Evolutionary conservation across 1,284 basidiomycete species (phyloP).

Genomic region (Malassezia vespertilionis): DNA sequence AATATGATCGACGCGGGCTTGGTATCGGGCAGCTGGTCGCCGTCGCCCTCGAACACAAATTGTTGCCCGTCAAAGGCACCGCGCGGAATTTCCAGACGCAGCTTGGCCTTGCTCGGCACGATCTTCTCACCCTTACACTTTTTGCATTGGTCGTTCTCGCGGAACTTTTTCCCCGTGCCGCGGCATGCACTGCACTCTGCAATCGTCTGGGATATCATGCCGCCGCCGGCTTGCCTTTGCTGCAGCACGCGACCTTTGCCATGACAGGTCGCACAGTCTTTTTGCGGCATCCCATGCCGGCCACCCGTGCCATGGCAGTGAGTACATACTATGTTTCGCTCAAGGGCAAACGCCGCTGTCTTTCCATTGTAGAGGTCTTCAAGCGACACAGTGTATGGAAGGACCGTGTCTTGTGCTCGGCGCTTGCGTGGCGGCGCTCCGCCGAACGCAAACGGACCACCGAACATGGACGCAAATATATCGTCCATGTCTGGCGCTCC

Average conservation of each 20-base stretch:
- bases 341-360: slow-evolving; percentile 74
- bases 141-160: slow-evolving; percentile 89
- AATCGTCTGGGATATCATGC: slow-evolving; percentile 51
- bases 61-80: slow-evolving; percentile 77
- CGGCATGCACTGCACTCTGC: slow-evolving; percentile 64
- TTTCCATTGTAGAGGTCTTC: slow-evolving; percentile 90
- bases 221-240: slow-evolving; percentile 42
- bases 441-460: slow-evolving; percentile 5
- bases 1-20: slow-evolving; percentile 59
- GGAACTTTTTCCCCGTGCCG: slow-evolving; percentile 66
- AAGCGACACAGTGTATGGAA: slow-evolving; percentile 73
- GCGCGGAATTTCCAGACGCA: slow-evolving; percentile 58
- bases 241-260: slow-evolving; percentile 67
- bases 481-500: slow-evolving; percentile 32
- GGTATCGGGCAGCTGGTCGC: slow-evolving; percentile 60
- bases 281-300: slow-evolving; percentile 65
- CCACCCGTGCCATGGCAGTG: slow-evolving; percentile 79
- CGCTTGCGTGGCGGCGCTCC: slow-evolving; percentile 48
- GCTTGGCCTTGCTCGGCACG: slow-evolving; percentile 67
- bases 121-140: slow-evolving; percentile 84
- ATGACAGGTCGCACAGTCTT: slow-evolving; percentile 67
- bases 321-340: slow-evolving; percentile 69
- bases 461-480: slow-evolving; percentile 31
- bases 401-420: slow-evolving; percentile 44
- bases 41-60: slow-evolving; percentile 77